Conservation (phyloP, 768 basidiomycete species). For the Russula earlei region DNA sequence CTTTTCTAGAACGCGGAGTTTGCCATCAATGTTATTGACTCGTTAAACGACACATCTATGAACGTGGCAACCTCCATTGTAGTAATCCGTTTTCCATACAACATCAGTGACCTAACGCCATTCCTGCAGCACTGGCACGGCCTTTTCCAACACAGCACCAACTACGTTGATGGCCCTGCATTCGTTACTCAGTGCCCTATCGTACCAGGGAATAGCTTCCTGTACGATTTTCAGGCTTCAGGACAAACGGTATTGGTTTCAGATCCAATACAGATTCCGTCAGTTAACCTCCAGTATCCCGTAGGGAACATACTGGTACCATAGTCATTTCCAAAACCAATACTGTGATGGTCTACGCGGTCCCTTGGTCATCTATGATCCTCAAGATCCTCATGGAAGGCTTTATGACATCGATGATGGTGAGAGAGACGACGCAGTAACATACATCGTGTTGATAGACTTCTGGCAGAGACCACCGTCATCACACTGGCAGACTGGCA, state of each 20-base stretch:
- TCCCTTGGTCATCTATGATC: constrained; percentile 25
- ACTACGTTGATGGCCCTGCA: constrained; percentile 37
- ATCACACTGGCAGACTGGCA: constrained; percentile 25
- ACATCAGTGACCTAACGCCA: not conserved
- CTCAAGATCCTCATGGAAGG: constrained; percentile 21
- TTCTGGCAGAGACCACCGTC: constrained; percentile 20
- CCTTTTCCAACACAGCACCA: constrained; percentile 34
- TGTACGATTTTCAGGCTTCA: constrained; percentile 32
- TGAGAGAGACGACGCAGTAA: constrained; percentile 2
- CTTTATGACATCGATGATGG: constrained; percentile 26
- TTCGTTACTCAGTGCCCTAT: constrained; percentile 41
- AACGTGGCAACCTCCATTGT: constrained; percentile 42
- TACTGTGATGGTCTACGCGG: constrained; percentile 32
- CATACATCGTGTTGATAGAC: not conserved
- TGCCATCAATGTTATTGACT: constrained; percentile 37
- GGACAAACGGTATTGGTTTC: constrained; percentile 29
- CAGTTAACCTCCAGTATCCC: not conserved
- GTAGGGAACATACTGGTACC: constrained; percentile 29
- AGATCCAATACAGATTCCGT: constrained; percentile 22
- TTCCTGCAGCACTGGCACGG: constrained; percentile 46
- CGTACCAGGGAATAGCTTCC: constrained; percentile 32
- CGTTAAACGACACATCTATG: constrained; percentile 40
- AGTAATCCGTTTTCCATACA: not conserved
- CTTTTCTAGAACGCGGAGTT: constrained; percentile 30
- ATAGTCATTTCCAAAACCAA: constrained; percentile 31